Evolutionary conservation across 2,329 filamentous ascomycete genomes (phyloP), one percentile per base, ranked within the genome.

Genomic region (Diaporthe longicolla): DNA sequence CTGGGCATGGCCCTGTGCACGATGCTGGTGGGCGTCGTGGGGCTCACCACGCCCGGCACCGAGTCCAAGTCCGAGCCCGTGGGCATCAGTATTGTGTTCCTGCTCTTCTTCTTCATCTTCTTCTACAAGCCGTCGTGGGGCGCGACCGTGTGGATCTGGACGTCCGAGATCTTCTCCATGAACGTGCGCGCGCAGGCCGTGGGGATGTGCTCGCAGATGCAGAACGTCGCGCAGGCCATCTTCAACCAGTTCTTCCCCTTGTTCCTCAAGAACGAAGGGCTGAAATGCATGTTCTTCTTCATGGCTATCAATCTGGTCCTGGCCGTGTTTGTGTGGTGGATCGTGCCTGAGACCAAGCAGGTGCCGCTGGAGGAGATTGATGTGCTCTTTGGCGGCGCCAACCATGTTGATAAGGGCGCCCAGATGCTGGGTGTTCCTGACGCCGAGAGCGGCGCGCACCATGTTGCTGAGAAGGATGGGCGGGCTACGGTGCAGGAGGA

Each of bases 121-220:
- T 90, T 90, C 83, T 90, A 92, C 82, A 93, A 93, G 80, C 90
- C 90, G 1, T 90, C 88, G 0, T 92, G 90, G 89, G 90, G 90
- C 55, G 90, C 90, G 11, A 92, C 90, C 2, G 88, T 89, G 10
- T 93, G 91, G 91, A 92, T 92, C 79, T 92, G 89, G 89, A 92
- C 91, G 0, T 86, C 89, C 0, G 91, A 93, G 77, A 84, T 93
- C 71, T 93, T 93, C 83, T 89, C 87, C 73, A 92, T 92, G 89
- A 93, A 93, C 81, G 89, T 93, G n/a, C 89, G 91, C 73, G 90
- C 90, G 4, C 91, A 93, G 80, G 91, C 91, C n/a, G 90, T 93
- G 3, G 91, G 90, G 72, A 93, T 93, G 90, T 90, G 82, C 77
- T 84, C 83, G 45, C 85, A 89, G 79, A 87, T 84, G 72, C 88